These are phyloP conservation scores for Avena insularis DNA, from an alignment of 176 grass and related monocot species.

Conservation along the genomic window DNA sequence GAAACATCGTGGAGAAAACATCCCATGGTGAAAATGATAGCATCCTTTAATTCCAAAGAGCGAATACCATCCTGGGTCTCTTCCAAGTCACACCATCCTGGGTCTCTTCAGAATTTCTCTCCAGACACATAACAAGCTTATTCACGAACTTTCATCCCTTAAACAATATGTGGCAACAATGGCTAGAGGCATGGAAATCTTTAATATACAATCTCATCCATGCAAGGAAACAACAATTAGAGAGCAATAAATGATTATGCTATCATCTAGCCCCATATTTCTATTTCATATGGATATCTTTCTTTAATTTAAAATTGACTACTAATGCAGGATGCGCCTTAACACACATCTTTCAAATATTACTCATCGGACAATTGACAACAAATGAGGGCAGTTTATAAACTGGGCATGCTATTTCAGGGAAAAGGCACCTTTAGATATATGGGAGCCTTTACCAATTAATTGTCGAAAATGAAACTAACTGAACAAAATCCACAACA, in stretches of 20 bases:
- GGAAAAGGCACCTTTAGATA: background rate
- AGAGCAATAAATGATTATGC: background rate
- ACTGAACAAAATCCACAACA: background rate
- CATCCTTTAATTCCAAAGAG: background rate
- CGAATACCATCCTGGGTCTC: background rate
- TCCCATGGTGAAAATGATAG: background rate
- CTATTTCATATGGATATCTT: background rate
- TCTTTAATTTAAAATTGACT: background rate
- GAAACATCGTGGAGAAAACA: background rate
- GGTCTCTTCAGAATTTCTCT: background rate
- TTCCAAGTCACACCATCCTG: background rate
- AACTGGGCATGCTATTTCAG: background rate
- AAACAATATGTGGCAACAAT: background rate
- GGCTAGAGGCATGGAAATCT: background rate
- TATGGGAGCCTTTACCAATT: background rate
- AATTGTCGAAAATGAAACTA: no score
- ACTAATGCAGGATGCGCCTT: background rate
- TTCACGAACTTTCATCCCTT: background rate
- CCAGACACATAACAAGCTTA: background rate
- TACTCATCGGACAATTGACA: background rate
- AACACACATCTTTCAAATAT: background rate
- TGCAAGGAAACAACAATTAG: background rate
- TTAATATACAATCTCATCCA: background rate
- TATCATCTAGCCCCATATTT: background rate
- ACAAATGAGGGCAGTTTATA: background rate